Base-by-base conservation (phyloP, 306 rosid genomes). In the Glycine tomentella region DNA sequence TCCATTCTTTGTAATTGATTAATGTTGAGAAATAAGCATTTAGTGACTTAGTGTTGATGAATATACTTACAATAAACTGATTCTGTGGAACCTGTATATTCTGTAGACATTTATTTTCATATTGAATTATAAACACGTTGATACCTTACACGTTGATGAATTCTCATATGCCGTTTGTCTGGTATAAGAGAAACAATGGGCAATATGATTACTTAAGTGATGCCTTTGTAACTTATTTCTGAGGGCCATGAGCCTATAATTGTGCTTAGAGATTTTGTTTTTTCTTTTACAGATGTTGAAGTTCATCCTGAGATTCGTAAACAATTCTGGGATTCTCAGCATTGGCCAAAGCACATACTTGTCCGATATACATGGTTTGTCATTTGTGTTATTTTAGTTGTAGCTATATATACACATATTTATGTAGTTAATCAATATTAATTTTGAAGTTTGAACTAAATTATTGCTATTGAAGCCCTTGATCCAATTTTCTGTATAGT, bases 281-380 rank as follows among this genome's bases (percentile, higher is more conserved):
- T 65, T 85, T 44, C 64, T 76, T n/a, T 67, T 56, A 79, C 92
- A 93, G 99, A 86, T 76, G 63, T 88, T 53, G 97, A 91, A 82
- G 10, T 83, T 66, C 97, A 95, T 80, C 90, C 97, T 8, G 86
- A 95, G 79, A 88, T 95, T 72, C 76, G 85, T 71, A 84, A 90
- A 52, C 91, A 93, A 71, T 95, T 95, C 80, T 95, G 99, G 99
- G 97, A 95, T 81, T 72, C 91, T 75, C 74, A 92, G 76, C 89
- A 83, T 67, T 95, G 99, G 99, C 99, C 99, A 59, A 95, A 95
- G 89, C 97, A 92, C 81, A 83, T 93, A 64, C 90, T 95, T 74
- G 91, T 91, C 80, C 86, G 97, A 86, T 95, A 95, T 69, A 89
- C 99, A 73, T 95, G 99, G 99, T 95, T 70, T 25, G 31, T 25